Evolutionary conservation across 306 rosid genomes (phyloP).

Genomic region (Rubus parviflorus): DNA sequence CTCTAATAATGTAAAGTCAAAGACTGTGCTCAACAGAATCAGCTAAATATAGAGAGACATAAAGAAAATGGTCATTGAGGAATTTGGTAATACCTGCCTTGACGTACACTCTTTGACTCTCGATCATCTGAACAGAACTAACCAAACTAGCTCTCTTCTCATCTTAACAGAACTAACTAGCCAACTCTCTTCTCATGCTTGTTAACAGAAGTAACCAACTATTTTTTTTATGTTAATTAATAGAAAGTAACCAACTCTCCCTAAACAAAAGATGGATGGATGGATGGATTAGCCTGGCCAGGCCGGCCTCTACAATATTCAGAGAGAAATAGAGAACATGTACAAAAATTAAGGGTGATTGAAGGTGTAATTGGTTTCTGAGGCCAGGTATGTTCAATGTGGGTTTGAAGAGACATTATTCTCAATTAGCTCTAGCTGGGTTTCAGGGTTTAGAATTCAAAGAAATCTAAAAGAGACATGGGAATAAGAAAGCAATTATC

Average conservation of each 20-base stretch:
- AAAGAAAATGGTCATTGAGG: background rate
- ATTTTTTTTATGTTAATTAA: background rate
- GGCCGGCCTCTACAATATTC: background rate
- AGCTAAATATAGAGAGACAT: background rate
- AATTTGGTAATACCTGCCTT: background rate
- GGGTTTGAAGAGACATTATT: background rate
- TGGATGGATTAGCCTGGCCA: background rate
- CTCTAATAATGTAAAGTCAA: background rate
- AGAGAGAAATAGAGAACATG: too few relatives aligned
- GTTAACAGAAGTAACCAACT: background rate
- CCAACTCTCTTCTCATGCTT: too few relatives aligned
- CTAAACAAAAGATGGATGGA: background rate
- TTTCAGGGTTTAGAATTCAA: background rate
- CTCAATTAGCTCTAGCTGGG: background rate
- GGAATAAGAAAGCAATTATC: conserved; percentile 22
- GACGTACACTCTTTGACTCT: too few relatives aligned
- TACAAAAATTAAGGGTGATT: background rate
- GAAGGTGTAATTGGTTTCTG: background rate
- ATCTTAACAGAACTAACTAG: too few relatives aligned
- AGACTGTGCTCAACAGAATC: background rate
- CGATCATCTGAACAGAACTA: background rate
- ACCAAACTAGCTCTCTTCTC: background rate
- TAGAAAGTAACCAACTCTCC: background rate
- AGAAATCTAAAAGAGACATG: conserved; percentile 26
- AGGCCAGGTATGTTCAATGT: background rate